Evolutionary conservation across 2,329 filamentous ascomycete species (phyloP), one percentile per base, ranked within the genome.

Genomic region (Botrytis medusae): DNA sequence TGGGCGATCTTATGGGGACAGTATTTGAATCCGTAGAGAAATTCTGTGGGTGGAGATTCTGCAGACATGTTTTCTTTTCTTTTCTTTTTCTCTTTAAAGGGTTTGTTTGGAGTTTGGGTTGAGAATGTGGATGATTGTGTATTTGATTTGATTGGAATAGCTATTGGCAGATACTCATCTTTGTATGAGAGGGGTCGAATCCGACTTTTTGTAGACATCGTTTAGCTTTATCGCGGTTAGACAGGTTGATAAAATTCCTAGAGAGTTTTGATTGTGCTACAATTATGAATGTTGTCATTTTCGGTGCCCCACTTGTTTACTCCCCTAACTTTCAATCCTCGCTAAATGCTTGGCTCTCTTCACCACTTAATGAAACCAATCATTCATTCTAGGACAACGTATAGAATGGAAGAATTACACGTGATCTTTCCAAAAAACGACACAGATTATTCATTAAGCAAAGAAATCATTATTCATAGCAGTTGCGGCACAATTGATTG

Each of bases 171-270:
- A n/a, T 16, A 54, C 25, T 54, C 0, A n/a, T n/a, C 48, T 48
- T 48, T 51, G n/a, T 51, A 51, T 4, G 10, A 48, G 9, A n/a
- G 4, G 4, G 9, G 4, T 51, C 10, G 10, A n/a, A n/a, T n/a
- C 4, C 4, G 12, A n/a, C 5, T 2, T 54, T 2, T 16, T 7
- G 0, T 7, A n/a, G 5, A n/a, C 14, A 16, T 1, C 5, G 7
- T 54, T 54, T 1, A 54, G 12, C 5, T 1, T n/a, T 54, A 7
- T n/a, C 2, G 1, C 16, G 5, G n/a, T 1, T 5, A 54, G 0
- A 25, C 22, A 48, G 3, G 25, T 22, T 1, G 10, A 10, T 48
- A 48, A 4, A 4, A 10, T 48, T 48, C 0, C 8, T 10, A 48
- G 46, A 46, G 9, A 25, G 25, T 51, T 5, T 1, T 25, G 51